These are phyloP conservation scores for Gnaphalium uliginosum DNA, from an alignment of 129 eudicot genomes.

Conservation along the genomic window DNA sequence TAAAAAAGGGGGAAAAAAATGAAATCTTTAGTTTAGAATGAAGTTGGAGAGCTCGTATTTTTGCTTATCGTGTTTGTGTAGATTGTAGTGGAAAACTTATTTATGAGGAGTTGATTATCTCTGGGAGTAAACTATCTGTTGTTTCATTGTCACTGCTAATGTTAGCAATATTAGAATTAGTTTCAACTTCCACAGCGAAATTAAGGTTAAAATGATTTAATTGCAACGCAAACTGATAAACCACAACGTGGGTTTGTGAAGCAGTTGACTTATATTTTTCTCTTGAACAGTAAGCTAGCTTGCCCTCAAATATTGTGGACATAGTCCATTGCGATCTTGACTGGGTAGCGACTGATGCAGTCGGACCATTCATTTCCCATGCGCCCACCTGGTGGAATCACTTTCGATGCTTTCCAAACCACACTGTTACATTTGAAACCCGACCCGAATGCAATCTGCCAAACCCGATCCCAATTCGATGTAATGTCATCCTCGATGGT, in stretches of 20 bases:
- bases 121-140: conserved; percentile 15
- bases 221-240: neutral
- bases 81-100: conserved; percentile 36
- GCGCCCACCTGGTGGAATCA: conserved; percentile 12
- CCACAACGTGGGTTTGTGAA: neutral
- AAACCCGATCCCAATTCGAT: conserved; percentile 8
- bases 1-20: neutral
- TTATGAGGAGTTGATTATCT: conserved; percentile 22
- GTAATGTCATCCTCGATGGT: conserved; percentile 19
- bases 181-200: neutral
- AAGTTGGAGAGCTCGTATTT: conserved; percentile 9
- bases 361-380: conserved; percentile 20
- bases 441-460: conserved; percentile 26
- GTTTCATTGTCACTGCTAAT: conserved; percentile 6
- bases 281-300: neutral
- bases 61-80: conserved; percentile 25
- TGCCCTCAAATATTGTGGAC: too few species aligned
- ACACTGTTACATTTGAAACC: conserved; percentile 22
- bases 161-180: neutral
- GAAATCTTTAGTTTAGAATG: conserved; percentile 22
- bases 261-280: neutral
- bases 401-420: conserved; percentile 20
- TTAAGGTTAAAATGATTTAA: neutral
- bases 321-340: conserved; percentile 9
- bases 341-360: conserved; percentile 12